Evolutionary conservation across 306 rosid genomes (phyloP), one percentile per base, ranked within the genome.

Genomic region (Canavalia gladiata): DNA sequence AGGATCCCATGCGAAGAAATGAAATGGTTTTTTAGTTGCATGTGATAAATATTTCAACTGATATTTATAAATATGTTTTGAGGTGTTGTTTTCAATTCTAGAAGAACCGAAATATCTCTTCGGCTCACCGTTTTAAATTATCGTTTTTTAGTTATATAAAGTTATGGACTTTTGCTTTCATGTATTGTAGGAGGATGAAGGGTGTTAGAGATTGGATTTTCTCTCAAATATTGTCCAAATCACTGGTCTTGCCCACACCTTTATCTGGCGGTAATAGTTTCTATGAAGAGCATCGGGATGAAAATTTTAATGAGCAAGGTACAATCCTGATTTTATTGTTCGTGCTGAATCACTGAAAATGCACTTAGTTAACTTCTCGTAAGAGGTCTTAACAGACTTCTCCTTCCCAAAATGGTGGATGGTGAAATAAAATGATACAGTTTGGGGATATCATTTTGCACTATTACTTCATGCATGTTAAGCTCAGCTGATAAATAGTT

Each of bases 141-240:
- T 13, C 47, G 28, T 34, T 46, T 74, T 70, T 25, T 57, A n/a
- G 49, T 82, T 68, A 41, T 45, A 8, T 57, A 51, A 65, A 41
- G 11, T 79, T 57, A 65, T 51, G 78, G 55, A 29, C 1, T 73
- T 58, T 77, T 85, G 59, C 42, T 75, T 73, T 68, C 37, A 49
- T 82, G 59, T 74, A n/a, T 59, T 81, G 91, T 90, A 88, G 91
- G 75, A 88, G 76, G 78, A 95, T 95, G 99, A 90, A 90, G 84
- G 89, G 92, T 81, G 59, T 91, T 56, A 88, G 89, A 74, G 96
- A 95, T 43, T 93, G 97, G 98, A 41, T 95, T 68, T 87, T 91
- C 70, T 89, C 99, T 73, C 99, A 93, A 80, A 65, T 95, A 28
- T 80, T 93, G 34, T 92, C 98, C 82, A 91, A 85, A 67, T 90